Evolutionary conservation across 257 asterid genomes (phyloP).

Genomic region (Dorcoceras hygrometricum): DNA sequence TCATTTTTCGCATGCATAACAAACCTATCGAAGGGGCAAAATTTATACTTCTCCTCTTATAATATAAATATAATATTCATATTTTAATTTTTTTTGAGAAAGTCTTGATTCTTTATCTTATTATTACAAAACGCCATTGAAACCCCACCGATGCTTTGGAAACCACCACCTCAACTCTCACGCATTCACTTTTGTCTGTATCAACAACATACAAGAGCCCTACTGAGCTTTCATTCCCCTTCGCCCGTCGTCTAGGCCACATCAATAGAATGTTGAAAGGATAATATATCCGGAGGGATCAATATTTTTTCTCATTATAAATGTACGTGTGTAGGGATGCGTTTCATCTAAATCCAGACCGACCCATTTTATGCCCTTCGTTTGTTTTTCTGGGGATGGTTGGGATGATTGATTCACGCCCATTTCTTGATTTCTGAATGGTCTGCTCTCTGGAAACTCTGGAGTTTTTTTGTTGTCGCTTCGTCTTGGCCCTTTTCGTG

Average conservation of each 20-base stretch:
- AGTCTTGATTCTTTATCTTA: no score
- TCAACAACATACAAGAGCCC: conserved; percentile 40
- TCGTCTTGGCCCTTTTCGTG: conserved; percentile 21
- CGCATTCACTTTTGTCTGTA: conserved; percentile 27
- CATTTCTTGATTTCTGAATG: conserved; percentile 11
- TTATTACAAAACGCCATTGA: not conserved
- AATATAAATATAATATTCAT: no score
- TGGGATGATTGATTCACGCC: conserved; percentile 14
- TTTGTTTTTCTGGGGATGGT: not conserved
- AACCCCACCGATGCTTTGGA: conserved; percentile 21
- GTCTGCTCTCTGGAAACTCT: not conserved
- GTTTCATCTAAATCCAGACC: conserved; percentile 25
- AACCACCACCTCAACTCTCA: conserved; percentile 30
- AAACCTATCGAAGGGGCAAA: no score
- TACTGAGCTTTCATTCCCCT: conserved; percentile 31
- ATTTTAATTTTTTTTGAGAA: no score
- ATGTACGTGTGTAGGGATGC: conserved; percentile 7
- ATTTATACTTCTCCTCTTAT: no score
- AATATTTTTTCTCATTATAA: conserved; percentile 22
- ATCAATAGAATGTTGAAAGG: conserved; percentile 27
- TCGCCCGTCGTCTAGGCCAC: conserved; percentile 34
- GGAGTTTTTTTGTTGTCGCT: not conserved
- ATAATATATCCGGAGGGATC: conserved; percentile 22
- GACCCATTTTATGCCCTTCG: conserved; percentile 20
- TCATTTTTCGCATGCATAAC: no score